phyloP scores from a whole-genome alignment of 1,284 basidiomycete genomes.

The Microbotryum saponariae region DNA sequence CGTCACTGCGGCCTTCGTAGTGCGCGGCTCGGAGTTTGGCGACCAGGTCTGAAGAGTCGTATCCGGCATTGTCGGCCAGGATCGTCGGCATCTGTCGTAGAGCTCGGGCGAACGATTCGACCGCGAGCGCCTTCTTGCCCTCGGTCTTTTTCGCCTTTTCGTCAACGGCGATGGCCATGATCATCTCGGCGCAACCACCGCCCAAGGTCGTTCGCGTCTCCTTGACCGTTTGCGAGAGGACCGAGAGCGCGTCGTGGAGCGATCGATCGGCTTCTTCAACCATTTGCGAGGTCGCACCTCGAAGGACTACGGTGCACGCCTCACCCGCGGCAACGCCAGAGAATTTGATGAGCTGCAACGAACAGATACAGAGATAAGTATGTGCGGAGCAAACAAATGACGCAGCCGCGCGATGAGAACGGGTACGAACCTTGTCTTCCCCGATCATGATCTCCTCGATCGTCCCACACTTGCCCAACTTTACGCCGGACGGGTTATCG shows the following conservation, averaged over 20 bases:
- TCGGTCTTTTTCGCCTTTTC: conserved; percentile 74
- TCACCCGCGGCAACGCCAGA: conserved; percentile 95
- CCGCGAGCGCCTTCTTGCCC: conserved; percentile 93
- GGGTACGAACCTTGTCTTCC: conserved; percentile 75
- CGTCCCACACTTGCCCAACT: conserved; percentile 83
- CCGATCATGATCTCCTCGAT: conserved; percentile 99
- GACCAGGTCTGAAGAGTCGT: conserved; percentile 93
- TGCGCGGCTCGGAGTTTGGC: conserved; percentile 85
- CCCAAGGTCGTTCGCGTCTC: conserved; percentile 91
- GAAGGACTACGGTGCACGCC: conserved; percentile 97
- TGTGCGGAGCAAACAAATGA: not conserved
- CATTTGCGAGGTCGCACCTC: conserved; percentile 97
- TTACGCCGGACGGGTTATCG: conserved; percentile 85
- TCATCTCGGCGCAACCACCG: conserved; percentile 95
- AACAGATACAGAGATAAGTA: not conserved
- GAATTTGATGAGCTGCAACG: conserved; percentile 85
- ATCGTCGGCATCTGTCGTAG: conserved; percentile 86
- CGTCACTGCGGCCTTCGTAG: conserved; percentile 75
- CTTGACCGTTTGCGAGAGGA: conserved; percentile 94
- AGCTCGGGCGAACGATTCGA: conserved; percentile 82
- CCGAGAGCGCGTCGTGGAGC: conserved; percentile 92
- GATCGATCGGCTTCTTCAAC: conserved; percentile 98
- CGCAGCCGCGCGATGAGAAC: not conserved
- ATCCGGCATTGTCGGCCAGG: conserved; percentile 94
- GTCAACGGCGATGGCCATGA: conserved; percentile 92